phyloP scores from a whole-genome alignment of 495 filamentous ascomycete genomes.

The Zalerion maritima region DNA sequence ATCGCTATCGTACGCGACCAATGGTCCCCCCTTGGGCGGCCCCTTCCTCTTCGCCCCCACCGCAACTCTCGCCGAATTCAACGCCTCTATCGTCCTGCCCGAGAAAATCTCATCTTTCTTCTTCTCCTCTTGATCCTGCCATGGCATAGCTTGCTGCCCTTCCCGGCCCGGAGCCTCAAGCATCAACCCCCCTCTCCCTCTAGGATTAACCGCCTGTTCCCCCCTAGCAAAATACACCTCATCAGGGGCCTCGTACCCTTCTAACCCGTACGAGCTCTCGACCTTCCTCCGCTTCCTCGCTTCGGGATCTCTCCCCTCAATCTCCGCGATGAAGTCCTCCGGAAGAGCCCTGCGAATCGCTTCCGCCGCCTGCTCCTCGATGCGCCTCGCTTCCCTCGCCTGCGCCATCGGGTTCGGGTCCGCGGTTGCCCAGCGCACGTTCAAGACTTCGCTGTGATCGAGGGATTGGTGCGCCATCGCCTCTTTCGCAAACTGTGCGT shows the following conservation, averaged over 20 bases:
- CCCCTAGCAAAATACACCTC: slow-evolving; percentile 79
- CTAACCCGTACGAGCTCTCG: slow-evolving; percentile 75
- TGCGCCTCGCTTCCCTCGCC: slow-evolving; percentile 71
- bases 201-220: slow-evolving; percentile 41
- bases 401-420: slow-evolving; percentile 95
- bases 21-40: slow-evolving; percentile 39
- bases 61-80: slow-evolving; percentile 39
- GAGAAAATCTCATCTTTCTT: slow-evolving; percentile 60
- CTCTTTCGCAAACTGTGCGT: slow-evolving; percentile 80
- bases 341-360: slow-evolving; percentile 85
- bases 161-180: slow-evolving; percentile 26
- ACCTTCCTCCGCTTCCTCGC: slow-evolving; percentile 77
- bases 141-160: slow-evolving; percentile 30
- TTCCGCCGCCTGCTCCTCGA: slow-evolving; percentile 98
- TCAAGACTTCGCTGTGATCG: slow-evolving; percentile 82
- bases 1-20: slow-evolving; percentile 87
- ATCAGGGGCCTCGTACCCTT: slow-evolving; percentile 89
- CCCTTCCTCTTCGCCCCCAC: slow-evolving; percentile 34
- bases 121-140: slow-evolving; percentile 22
- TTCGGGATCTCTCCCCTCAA: slow-evolving; percentile 81
- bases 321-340: slow-evolving; percentile 79
- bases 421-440: slow-evolving; percentile 92
- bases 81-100: slow-evolving; percentile 57
- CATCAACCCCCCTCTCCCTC: slow-evolving; percentile 34
- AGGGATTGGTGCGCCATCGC: slow-evolving; percentile 78